These are phyloP conservation scores for Uronychia setigera DNA, from an alignment of 73 alveolate species.

Conservation along the genomic window DNA sequence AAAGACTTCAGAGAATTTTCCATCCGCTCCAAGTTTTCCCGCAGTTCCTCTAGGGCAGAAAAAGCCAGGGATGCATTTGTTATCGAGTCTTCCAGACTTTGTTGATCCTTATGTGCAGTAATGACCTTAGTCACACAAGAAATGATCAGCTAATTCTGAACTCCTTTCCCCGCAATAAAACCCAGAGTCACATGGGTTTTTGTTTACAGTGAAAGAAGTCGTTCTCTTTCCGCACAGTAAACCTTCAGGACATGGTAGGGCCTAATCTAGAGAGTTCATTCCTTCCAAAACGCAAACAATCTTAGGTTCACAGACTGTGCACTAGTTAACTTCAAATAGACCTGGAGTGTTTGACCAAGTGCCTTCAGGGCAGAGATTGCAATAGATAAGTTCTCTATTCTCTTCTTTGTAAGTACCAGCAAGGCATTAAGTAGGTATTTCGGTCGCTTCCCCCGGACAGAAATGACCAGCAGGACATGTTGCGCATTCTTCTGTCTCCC, in stretches of 20 bases:
- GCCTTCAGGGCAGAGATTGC: conserved; percentile 86
- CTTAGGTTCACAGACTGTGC: conserved; percentile 60
- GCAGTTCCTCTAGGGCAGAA: conserved; percentile 80
- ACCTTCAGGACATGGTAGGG: conserved; percentile 80
- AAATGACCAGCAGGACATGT: conserved; percentile 70
- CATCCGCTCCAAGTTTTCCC: conserved; percentile 53
- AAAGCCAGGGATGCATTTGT: conserved; percentile 74
- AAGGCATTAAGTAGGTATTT: conserved; percentile 63
- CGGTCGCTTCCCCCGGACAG: conserved; percentile 65
- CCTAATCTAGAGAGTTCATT: conserved; percentile 51
- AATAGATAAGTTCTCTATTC: conserved; percentile 52
- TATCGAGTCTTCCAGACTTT: conserved; percentile 50
- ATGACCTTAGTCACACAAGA: conserved; percentile 74
- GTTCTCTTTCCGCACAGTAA: conserved; percentile 72
- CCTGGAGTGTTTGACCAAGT: conserved; percentile 70
- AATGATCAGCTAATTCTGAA: conserved; percentile 56
- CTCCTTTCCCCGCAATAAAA: conserved; percentile 70
- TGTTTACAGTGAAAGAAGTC: conserved; percentile 50
- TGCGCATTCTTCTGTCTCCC: conserved; percentile 32
- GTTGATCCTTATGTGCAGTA: conserved; percentile 82
- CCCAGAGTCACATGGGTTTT: conserved; percentile 73
- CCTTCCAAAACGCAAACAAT: conserved; percentile 62
- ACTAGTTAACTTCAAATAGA: conserved; percentile 32
- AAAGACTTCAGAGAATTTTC: conserved; percentile 18
- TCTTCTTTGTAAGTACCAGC: conserved; percentile 71